Conservation (phyloP, 352 stramenopile genomes). For the Phytophthora melonis region DNA sequence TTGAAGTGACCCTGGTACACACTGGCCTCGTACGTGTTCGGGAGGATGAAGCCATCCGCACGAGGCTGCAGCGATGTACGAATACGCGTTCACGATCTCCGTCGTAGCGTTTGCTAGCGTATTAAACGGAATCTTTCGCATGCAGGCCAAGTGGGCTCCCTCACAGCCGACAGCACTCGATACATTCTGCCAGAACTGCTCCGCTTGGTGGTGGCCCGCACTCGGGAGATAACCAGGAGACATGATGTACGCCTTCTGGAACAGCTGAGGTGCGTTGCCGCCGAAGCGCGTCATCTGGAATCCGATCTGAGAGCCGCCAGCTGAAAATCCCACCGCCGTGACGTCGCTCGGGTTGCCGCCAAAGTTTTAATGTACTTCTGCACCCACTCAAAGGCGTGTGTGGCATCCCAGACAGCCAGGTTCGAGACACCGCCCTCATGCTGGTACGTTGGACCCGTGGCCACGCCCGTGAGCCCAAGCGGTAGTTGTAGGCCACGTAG, state of each 20-base stretch:
- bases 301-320: constrained; percentile 31
- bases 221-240: constrained; percentile 30
- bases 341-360: constrained; percentile 49
- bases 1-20: constrained; percentile 5
- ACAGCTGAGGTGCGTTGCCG: constrained; percentile 30
- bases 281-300: constrained; percentile 45
- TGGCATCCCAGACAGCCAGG: constrained; percentile 36
- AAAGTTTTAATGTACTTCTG: constrained; percentile 41
- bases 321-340: constrained; percentile 44
- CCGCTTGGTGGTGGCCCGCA: constrained; percentile 32
- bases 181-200: constrained; percentile 44
- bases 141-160: constrained; percentile 31
- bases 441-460: constrained; percentile 34
- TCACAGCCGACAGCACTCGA: constrained; percentile 27
- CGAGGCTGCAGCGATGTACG: constrained; percentile 39
- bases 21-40: constrained; percentile 4
- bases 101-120: constrained; percentile 16
- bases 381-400: constrained; percentile 47
- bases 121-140: constrained; percentile 30
- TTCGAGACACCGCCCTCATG: constrained; percentile 40
- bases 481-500: constrained; percentile 52
- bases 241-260: constrained; percentile 43
- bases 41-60: constrained; percentile 31
- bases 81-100: constrained; percentile 23
- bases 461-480: constrained; percentile 40